phyloP scores from a whole-genome alignment of 352 stramenopile genomes.

The Elongisporangium senticosum region DNA sequence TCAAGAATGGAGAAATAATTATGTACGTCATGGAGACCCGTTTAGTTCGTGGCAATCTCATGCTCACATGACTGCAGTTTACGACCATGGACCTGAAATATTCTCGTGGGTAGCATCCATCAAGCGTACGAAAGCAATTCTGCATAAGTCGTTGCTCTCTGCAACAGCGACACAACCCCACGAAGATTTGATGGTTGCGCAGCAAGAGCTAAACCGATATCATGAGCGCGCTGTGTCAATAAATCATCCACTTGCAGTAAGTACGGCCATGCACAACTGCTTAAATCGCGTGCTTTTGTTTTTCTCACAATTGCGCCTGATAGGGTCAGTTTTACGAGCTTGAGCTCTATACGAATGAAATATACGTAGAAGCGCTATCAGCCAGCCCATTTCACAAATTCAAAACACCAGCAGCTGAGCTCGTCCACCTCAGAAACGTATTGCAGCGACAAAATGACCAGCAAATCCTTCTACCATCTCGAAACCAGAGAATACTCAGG shows the following conservation, averaged over 20 bases:
- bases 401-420: slow-evolving; percentile 13
- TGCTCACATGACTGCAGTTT: slow-evolving; percentile 14
- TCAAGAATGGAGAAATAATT: too few species aligned
- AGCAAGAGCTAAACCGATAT: slow-evolving; percentile 17
- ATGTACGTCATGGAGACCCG: too few species aligned
- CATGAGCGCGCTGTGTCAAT: slow-evolving; percentile 17
- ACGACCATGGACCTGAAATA: slow-evolving; percentile 10
- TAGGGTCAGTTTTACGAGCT: slow-evolving; percentile 38
- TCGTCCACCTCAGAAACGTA: slow-evolving; percentile 15
- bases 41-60: slow-evolving; percentile 11
- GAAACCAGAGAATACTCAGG: slow-evolving; percentile 25
- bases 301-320: too few species aligned
- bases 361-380: slow-evolving; percentile 42
- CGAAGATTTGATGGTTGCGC: slow-evolving; percentile 16
- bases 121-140: slow-evolving; percentile 11
- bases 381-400: slow-evolving; percentile 31
- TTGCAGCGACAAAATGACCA: slow-evolving; percentile 26
- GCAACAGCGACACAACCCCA: slow-evolving; percentile 24
- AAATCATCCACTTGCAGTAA: slow-evolving; percentile 28
- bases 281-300: not conserved
- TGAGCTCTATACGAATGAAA: slow-evolving; percentile 23
- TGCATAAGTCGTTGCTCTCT: slow-evolving; percentile 21
- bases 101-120: slow-evolving; percentile 26
- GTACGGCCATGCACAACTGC: not conserved
- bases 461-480: slow-evolving; percentile 26